A percentile compares a stretch with the other conserved stretches of the same genome.
These are phyloP conservation scores for Ceratobasidium sp. DNA, from an alignment of 1,284 basidiomycete genomes.

Conservation along the genomic window DNA sequence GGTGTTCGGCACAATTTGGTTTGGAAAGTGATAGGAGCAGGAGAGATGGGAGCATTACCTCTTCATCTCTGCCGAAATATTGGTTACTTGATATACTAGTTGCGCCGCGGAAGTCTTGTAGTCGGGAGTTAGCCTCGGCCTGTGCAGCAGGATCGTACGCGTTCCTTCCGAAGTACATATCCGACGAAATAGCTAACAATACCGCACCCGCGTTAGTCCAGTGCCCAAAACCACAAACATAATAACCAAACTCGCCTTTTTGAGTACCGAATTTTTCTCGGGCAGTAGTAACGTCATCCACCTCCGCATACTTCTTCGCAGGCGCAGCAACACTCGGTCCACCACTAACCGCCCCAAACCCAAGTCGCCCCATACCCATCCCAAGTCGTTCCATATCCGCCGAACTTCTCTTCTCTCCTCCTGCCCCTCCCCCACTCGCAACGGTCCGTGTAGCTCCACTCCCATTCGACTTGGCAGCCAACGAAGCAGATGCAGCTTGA, in stretches of 20 bases:
- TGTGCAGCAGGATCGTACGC: conserved; percentile 83
- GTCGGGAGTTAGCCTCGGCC: conserved; percentile 83
- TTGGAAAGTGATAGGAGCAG: too few relatives aligned
- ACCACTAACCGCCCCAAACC: conserved; percentile 86
- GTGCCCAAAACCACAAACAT: background rate
- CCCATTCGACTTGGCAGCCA: conserved; percentile 55
- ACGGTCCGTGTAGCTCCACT: conserved; percentile 50
- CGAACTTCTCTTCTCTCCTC: conserved; percentile 58
- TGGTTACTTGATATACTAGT: conserved; percentile 95
- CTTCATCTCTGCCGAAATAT: conserved; percentile 95
- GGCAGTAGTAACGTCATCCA: conserved; percentile 83
- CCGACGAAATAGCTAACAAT: conserved; percentile 85
- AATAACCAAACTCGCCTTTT: conserved; percentile 66
- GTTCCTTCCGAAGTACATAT: conserved; percentile 96
- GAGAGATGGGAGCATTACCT: conserved; percentile 64
- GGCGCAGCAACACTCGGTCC: conserved; percentile 58
- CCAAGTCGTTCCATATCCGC: conserved; percentile 75
- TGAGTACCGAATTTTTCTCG: conserved; percentile 92
- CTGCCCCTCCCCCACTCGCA: background rate
- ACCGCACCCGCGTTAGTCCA: too few relatives aligned
- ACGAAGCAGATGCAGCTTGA: conserved; percentile 54
- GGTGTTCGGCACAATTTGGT: too few relatives aligned
- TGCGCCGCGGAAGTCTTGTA: conserved; percentile 91
- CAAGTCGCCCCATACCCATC: conserved; percentile 87
- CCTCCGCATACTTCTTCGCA: conserved; percentile 53